These are phyloP conservation scores for Glycine latifolia DNA, from an alignment of 306 rosid genomes.

Conservation along the genomic window DNA sequence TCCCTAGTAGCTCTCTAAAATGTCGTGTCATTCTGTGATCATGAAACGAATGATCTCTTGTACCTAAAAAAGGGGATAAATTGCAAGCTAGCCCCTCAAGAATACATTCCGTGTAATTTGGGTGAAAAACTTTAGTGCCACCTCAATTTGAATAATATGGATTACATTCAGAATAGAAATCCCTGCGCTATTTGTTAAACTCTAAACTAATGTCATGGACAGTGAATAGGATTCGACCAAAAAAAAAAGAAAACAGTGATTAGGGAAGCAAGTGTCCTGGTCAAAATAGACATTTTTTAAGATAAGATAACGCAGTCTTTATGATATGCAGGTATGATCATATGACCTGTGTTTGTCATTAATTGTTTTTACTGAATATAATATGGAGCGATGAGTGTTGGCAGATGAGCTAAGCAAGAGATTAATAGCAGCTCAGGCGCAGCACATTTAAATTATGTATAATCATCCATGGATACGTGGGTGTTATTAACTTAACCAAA, in stretches of 20 bases:
- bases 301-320: background rate
- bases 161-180: background rate
- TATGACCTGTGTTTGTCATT: background rate
- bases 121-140: background rate
- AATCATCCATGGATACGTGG: too few relatives aligned
- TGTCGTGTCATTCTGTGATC: background rate
- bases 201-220: background rate
- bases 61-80: background rate
- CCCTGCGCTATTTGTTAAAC: background rate
- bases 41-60: background rate
- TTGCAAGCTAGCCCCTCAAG: background rate
- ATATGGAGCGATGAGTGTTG: background rate
- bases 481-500: background rate
- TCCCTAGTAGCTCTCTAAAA: background rate
- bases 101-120: background rate
- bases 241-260: too few relatives aligned
- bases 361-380: constrained; percentile 1
- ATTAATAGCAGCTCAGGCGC: background rate
- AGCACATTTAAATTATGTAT: background rate
- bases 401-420: background rate
- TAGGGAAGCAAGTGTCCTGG: background rate
- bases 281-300: too few relatives aligned
- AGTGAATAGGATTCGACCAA: background rate
- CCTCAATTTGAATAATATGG: background rate
- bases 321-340: background rate